Percentiles rank a stretch among this genome's conserved stretches.
phyloP scores from a whole-genome alignment of 257 asterid species.

The Craterostigma plantagineum region DNA sequence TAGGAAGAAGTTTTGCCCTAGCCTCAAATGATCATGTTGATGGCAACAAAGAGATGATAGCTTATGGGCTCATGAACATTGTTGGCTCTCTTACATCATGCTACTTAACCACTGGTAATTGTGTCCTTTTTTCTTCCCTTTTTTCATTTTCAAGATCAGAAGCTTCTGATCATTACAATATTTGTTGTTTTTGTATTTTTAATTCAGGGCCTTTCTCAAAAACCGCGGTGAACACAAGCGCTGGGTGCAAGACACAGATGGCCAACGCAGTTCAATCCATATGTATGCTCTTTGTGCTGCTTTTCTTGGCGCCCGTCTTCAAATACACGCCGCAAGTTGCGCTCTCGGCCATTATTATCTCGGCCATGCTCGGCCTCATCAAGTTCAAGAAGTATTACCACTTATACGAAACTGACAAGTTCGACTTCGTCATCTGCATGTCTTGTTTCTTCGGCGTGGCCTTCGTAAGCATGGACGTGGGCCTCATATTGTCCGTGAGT shows the following conservation, averaged over 20 bases:
- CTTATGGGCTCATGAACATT: conserved; percentile 83
- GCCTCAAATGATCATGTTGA: conserved; percentile 52
- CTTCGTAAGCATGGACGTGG: conserved; percentile 81
- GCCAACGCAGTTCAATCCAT: conserved; percentile 31
- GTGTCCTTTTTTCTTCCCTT: no score
- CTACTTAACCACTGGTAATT: conserved; percentile 83
- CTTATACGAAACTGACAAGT: conserved; percentile 63
- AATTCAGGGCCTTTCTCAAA: conserved; percentile 56
- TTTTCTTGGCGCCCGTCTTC: conserved; percentile 10
- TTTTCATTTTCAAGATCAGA: no score
- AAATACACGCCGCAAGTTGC: conserved; percentile 84
- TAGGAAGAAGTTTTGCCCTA: conserved; percentile 80
- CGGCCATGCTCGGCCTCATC: conserved; percentile 79
- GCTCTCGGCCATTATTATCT: conserved; percentile 61
- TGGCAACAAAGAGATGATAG: conserved; percentile 94
- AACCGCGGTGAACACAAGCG: conserved; percentile 58
- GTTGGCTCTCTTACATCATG: conserved; percentile 85
- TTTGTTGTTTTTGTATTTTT: no score
- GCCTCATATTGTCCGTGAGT: conserved; percentile 62
- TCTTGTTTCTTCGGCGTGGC: conserved; percentile 59
- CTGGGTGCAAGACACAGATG: conserved; percentile 58
- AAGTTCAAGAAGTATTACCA: conserved; percentile 51
- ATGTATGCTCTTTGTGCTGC: conserved; percentile 1
- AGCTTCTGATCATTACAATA: no score
- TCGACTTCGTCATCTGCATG: conserved; percentile 74